Base-by-base conservation (phyloP, 129 eudicot genomes). In the Escallonia herrerae region DNA sequence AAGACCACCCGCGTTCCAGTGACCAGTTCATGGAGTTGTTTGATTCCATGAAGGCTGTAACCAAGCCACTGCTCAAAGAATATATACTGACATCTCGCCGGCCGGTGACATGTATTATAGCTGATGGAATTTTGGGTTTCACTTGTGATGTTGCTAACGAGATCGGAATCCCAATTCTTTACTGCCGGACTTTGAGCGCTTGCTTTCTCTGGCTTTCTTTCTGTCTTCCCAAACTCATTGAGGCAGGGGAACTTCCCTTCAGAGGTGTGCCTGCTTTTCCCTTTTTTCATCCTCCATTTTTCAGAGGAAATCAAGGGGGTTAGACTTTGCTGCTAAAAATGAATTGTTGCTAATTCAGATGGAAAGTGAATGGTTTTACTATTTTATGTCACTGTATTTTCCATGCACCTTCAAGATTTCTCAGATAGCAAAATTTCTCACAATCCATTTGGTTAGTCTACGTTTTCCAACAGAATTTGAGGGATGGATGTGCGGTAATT, bases 201-300 rank as follows among this genome's bases (percentile, higher is more conserved):
- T 76, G 84, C 56, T 71, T 79, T 50, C 70, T 89, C 40, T 89
- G 95, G 96, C 69, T 72, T 44, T 76, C 66, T 67, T 80, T 81
- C 15, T 71, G 83, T 51, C 70, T 83, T 56, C 82, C 90, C 1
- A 51, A 73, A 4, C 88, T 89, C 62, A 84, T 83, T 62, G 71
- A 81, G 47, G 56, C 80, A 3, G 86, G 84, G n/a, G 86, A 89
- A 59, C 48, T 89, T 40, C 96, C 96, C 4, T 85, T 89, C 45
- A 37, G 49, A 47, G 84, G 87, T 81, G 50, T 11, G 67, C 63
- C 69, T 39, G 8, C 4, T 40, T 33, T 22, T 6, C 14, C 7
- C 43, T 71, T 15, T 40, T 5, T 66, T 66, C 38, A 15, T 15
- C 15, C 33, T 22, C 33, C 33, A 22, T 22, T 22, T 22, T 22